Base-by-base conservation (phyloP, 169 alveolate genomes). In the Toxoplasma gondii region DNA sequence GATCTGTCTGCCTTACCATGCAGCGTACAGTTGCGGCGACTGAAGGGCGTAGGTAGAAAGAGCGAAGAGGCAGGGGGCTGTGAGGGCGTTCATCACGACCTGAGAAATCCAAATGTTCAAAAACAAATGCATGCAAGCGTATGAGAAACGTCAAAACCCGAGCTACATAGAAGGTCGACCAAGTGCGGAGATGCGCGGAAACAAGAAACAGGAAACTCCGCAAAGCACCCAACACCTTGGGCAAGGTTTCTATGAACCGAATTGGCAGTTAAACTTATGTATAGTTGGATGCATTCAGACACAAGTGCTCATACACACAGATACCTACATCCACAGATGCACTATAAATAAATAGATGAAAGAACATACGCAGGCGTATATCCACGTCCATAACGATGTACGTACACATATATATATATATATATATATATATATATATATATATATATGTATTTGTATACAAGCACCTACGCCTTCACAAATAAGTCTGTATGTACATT, bases 31-130 rank as follows among this genome's bases (percentile, higher is more conserved):
- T 31, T 38, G 67, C 31, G 90, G 90, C 67, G 90, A 43, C 41
- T 82, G 90, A 34, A 82, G n/a, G 43, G 44, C 90, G 64, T 82
- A 82, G 90, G 69, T 82, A 39, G 90, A 43, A 67, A 82, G 90
- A 41, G 29, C 67, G 29, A 82, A 43, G 67, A 82, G 90, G 41
- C 53, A 43, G 38, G 90, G 90, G 24, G 67, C 64, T 5, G 41
- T 44, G 16, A 82, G 90, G 64, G 69, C 90, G 64, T 82, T 82
- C 90, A 82, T 82, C 41, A 82, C n/a, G 22, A 41, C 41, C 90
- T 82, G 90, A 4, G 29, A 82, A 10, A 4, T 4, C 58, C 4
- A 4, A 49, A 12, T 49, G 17, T 64, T 64, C n/a, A 17, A 64
- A 64, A 27, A 22, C 78, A 64, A 64, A 27, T 27, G 27, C 78